Evolutionary conservation across 257 asterid species (phyloP).

Genomic region (Solanum acaule): DNA sequence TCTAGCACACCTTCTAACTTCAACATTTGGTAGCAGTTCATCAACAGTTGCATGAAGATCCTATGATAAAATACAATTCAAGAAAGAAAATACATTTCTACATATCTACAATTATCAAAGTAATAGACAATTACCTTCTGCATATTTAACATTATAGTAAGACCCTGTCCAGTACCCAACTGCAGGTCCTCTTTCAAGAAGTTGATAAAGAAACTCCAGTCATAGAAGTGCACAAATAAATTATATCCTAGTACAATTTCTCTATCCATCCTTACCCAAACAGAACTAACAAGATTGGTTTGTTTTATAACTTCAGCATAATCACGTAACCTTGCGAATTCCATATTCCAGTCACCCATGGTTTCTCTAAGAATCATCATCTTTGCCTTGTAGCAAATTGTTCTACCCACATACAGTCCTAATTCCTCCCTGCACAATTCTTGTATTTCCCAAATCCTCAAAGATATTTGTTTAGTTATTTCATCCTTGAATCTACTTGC

Average conservation of each 20-base stretch:
- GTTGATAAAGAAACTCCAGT: not conserved
- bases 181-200: no score
- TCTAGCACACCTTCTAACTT: not conserved
- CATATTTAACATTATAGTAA: not conserved
- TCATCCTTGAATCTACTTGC: not conserved
- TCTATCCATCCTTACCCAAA: not conserved
- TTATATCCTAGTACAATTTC: not conserved
- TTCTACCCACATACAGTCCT: not conserved
- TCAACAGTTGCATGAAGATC: not conserved
- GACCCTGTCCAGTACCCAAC: not conserved
- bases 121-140: not conserved
- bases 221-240: not conserved
- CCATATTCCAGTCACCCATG: not conserved
- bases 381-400: not conserved
- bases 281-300: not conserved
- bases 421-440: not conserved
- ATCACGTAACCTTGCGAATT: not conserved
- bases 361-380: not conserved
- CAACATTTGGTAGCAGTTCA: not conserved
- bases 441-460: not conserved
- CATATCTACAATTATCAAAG: not conserved
- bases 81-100: no score
- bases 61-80: no score
- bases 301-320: no score
- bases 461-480: not conserved